Conservation (phyloP, 139 green algal species). For the Chlorella sp. region DNA sequence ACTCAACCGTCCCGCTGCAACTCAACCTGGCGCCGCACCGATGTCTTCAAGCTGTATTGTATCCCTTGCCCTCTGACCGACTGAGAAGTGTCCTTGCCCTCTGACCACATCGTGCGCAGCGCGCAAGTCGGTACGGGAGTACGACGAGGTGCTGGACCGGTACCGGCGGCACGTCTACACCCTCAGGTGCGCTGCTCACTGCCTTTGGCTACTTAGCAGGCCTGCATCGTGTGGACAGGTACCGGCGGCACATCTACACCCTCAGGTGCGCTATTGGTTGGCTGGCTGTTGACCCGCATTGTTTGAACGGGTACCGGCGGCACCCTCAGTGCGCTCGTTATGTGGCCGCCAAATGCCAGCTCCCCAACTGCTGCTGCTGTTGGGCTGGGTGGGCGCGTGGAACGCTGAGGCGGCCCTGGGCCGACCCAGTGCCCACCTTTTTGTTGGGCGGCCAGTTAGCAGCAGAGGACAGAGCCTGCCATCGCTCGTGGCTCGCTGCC, state of each 20-base stretch:
- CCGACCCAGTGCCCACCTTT: too few species aligned
- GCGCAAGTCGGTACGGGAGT: conserved; percentile 8
- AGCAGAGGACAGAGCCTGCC: too few species aligned
- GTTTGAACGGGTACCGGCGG: conserved; percentile 43
- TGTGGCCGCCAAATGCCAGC: neutral
- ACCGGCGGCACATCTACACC: conserved; percentile 38
- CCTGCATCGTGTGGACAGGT: conserved; percentile 35
- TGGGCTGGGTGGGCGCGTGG: neutral
- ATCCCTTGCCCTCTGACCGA: too few species aligned
- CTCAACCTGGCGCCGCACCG: neutral
- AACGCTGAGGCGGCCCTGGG: too few species aligned
- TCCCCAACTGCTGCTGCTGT: neutral
- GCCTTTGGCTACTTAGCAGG: neutral
- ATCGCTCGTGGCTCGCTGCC: too few species aligned
- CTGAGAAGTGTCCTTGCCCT: neutral
- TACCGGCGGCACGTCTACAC: conserved; percentile 43
- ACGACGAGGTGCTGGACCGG: conserved; percentile 38
- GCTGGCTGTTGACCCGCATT: neutral
- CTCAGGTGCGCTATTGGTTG: neutral
- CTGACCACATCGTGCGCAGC: neutral
- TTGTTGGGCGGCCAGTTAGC: too few species aligned
- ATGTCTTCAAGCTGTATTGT: neutral
- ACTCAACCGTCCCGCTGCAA: neutral
- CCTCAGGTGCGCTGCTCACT: conserved; percentile 1
- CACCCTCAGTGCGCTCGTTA: conserved; percentile 7